phyloP scores from a whole-genome alignment of 192 early-diverging fungal species.

The Coemansia sp. region DNA sequence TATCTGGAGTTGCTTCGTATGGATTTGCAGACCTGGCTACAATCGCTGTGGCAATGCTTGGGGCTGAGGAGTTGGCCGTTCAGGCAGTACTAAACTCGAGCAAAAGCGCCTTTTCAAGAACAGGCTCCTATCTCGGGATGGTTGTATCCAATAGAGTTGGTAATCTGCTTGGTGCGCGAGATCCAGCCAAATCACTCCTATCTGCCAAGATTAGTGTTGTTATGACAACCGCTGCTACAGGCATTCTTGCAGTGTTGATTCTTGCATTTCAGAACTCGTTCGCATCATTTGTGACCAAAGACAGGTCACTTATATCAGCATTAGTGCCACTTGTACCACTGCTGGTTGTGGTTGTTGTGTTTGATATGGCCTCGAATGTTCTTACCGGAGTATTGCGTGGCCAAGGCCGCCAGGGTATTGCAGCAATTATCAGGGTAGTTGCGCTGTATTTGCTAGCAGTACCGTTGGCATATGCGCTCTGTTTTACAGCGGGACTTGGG shows the following conservation, averaged over 20 bases:
- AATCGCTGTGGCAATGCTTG: slow-evolving; percentile 74
- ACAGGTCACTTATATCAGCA: slow-evolving; percentile 13
- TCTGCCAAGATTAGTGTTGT: slow-evolving; percentile 52
- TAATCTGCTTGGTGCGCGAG: slow-evolving; percentile 65
- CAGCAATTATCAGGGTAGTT: slow-evolving; percentile 50
- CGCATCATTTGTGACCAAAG: slow-evolving; percentile 56
- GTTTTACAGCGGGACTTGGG: slow-evolving; percentile 56
- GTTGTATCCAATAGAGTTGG: slow-evolving; percentile 81
- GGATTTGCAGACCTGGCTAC: slow-evolving; percentile 69
- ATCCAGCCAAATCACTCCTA: slow-evolving; percentile 27
- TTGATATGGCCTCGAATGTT: slow-evolving; percentile 61
- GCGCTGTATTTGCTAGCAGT: slow-evolving; percentile 55
- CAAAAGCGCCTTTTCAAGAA: slow-evolving; percentile 65
- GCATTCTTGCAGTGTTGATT: slow-evolving; percentile 48
- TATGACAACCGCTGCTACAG: slow-evolving; percentile 48
- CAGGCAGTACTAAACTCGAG: slow-evolving; percentile 82
- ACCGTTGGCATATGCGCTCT: slow-evolving; percentile 53
- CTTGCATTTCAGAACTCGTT: slow-evolving; percentile 56
- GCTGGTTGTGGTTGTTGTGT: slow-evolving; percentile 34
- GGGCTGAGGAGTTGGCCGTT: slow-evolving; percentile 72
- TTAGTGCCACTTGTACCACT: slow-evolving; percentile 35
- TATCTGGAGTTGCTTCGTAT: slow-evolving; percentile 49
- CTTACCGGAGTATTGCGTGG: slow-evolving; percentile 60
- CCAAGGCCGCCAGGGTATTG: slow-evolving; percentile 56
- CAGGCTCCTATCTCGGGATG: slow-evolving; percentile 72